These are phyloP conservation scores for Pythium biforme DNA, from an alignment of 352 stramenopile genomes.

Conservation along the genomic window DNA sequence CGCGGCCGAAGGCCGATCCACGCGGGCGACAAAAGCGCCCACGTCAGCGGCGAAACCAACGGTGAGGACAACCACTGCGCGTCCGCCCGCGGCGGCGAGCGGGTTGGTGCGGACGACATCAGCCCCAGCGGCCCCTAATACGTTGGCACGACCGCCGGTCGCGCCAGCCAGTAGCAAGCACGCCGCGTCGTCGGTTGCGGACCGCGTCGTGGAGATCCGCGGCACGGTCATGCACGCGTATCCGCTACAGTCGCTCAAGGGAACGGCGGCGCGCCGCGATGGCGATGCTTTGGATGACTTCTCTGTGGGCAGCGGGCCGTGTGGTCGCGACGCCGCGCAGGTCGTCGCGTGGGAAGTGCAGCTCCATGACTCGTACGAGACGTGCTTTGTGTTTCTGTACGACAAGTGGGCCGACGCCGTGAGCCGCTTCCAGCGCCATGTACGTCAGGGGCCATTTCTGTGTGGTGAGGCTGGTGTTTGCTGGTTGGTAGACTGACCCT, in stretches of 20 bases:
- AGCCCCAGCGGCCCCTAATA: background rate
- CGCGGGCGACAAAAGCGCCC: too few species aligned
- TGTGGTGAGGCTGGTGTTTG: too few species aligned
- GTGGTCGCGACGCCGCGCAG: slow-evolving; percentile 44
- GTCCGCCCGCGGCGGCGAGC: too few species aligned
- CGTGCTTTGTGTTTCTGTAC: slow-evolving; percentile 69
- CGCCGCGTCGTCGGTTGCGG: slow-evolving; percentile 10
- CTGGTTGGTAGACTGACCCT: too few species aligned
- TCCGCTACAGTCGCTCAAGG: slow-evolving; percentile 42
- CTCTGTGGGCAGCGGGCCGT: slow-evolving; percentile 57
- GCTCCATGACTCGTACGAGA: slow-evolving; percentile 44
- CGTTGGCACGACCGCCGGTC: slow-evolving; percentile 2
- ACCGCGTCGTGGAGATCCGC: slow-evolving; percentile 23
- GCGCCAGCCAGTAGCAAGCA: slow-evolving; percentile 1
- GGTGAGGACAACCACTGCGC: too few species aligned
- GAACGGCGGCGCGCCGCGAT: background rate
- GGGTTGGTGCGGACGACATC: background rate
- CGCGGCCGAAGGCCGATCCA: too few species aligned
- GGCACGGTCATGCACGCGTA: slow-evolving; percentile 62
- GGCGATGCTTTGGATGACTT: slow-evolving; percentile 34
- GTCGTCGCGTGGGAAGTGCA: slow-evolving; percentile 56
- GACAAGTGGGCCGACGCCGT: slow-evolving; percentile 67
- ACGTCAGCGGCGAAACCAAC: too few species aligned
- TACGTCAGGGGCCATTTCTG: too few species aligned
- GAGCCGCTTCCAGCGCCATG: slow-evolving; percentile 58